Percentiles rank a stretch among this genome's conserved stretches.
These are phyloP conservation scores for Paramecium pentaurelia DNA, from an alignment of 73 alveolate species.

Conservation along the genomic window DNA sequence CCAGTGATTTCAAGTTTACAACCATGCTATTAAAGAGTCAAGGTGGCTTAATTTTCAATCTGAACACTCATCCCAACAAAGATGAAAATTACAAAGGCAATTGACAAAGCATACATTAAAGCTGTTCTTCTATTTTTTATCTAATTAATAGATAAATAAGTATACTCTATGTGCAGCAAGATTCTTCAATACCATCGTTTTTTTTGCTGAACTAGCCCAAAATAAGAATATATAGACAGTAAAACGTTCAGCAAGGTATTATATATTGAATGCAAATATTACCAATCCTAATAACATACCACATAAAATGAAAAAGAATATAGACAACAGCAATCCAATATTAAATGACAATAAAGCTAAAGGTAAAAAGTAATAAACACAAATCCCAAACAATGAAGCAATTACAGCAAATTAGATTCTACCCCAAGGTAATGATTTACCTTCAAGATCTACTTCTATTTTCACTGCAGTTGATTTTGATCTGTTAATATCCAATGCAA, in stretches of 20 bases:
- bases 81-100: constrained; percentile 88
- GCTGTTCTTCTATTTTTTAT: constrained; percentile 91
- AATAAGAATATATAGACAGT: constrained; percentile 74
- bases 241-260: constrained; percentile 76
- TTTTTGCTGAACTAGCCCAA: constrained; percentile 82
- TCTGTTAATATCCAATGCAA: constrained; percentile 72
- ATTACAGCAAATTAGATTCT: constrained; percentile 75
- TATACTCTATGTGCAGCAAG: constrained; percentile 90
- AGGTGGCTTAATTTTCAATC: constrained; percentile 67
- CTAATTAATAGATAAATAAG: neutral
- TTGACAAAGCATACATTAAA: constrained; percentile 86
- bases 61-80: constrained; percentile 79
- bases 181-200: constrained; percentile 84
- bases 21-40: constrained; percentile 62
- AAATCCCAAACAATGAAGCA: constrained; percentile 93
- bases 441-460: constrained; percentile 36
- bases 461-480: constrained; percentile 75
- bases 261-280: constrained; percentile 83
- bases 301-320: constrained; percentile 90
- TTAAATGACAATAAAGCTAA: constrained; percentile 83
- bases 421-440: constrained; percentile 56
- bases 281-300: constrained; percentile 95
- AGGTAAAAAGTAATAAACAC: constrained; percentile 95
- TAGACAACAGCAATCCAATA: constrained; percentile 81
- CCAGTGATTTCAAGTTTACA: constrained; percentile 16